These are phyloP conservation scores for Pichia thaimueangensis DNA, from an alignment of 805 yeast genomes.

Conservation along the genomic window DNA sequence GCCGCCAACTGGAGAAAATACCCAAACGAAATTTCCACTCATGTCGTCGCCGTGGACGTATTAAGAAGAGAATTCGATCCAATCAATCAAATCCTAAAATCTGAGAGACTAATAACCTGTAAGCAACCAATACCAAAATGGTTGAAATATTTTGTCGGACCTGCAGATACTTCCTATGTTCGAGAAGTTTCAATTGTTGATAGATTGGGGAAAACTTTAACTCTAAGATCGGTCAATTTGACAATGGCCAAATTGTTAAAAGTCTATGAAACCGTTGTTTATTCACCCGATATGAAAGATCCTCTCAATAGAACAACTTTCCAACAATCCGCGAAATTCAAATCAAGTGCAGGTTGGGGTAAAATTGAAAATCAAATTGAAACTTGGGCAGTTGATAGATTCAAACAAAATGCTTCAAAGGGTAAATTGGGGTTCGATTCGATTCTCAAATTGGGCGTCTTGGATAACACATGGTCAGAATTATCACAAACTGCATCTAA, in stretches of 20 bases:
- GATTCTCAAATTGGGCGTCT: slow-evolving; percentile 43
- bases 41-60: slow-evolving; percentile 90
- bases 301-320: slow-evolving; percentile 53
- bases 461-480: slow-evolving; percentile 1
- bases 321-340: slow-evolving; percentile 78
- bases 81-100: slow-evolving; percentile 48
- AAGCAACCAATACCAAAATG: slow-evolving; percentile 81
- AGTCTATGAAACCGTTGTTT: slow-evolving; percentile 84
- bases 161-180: slow-evolving; percentile 66
- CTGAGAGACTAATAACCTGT: slow-evolving; percentile 86
- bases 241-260: slow-evolving; percentile 70
- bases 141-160: slow-evolving; percentile 69
- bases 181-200: slow-evolving; percentile 88
- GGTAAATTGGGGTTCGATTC: slow-evolving; percentile 84
- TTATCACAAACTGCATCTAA: slow-evolving; percentile 14
- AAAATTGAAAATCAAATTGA: slow-evolving; percentile 76
- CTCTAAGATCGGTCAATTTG: slow-evolving; percentile 79
- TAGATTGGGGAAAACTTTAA: slow-evolving; percentile 51
- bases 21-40: slow-evolving; percentile 90
- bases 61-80: slow-evolving; percentile 62
- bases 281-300: slow-evolving; percentile 57
- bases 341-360: slow-evolving; percentile 70
- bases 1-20: slow-evolving; percentile 96
- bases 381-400: slow-evolving; percentile 87
- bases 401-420: slow-evolving; percentile 75